A percentile compares a stretch with the other conserved stretches of the same genome.
These are phyloP conservation scores for Monosporascus sp. DNA, from an alignment of 2,329 filamentous ascomycete species.

Conservation along the genomic window DNA sequence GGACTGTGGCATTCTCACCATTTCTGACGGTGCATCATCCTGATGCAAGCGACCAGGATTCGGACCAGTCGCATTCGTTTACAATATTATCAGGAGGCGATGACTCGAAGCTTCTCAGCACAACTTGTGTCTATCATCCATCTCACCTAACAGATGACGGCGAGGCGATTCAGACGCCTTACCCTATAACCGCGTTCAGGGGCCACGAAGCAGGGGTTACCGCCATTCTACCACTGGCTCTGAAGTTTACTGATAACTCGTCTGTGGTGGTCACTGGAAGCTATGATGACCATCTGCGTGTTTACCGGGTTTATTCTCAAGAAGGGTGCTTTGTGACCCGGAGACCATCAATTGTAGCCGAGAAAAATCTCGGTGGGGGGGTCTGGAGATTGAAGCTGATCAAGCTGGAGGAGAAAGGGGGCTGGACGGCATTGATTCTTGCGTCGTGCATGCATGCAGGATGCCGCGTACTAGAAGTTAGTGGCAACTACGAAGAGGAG, in stretches of 20 bases:
- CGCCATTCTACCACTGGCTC: slow-evolving; percentile 67
- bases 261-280: slow-evolving; percentile 74
- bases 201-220: slow-evolving; percentile 81
- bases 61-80: slow-evolving; percentile 16
- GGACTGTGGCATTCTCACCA: slow-evolving; percentile 61
- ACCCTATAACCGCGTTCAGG: slow-evolving; percentile 31
- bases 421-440: slow-evolving; percentile 46
- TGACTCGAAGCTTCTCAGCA: slow-evolving; percentile 57
- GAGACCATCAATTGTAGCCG: slow-evolving; percentile 50
- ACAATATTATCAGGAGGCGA: slow-evolving; percentile 68
- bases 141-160: slow-evolving; percentile 9
- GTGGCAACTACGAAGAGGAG: slow-evolving; percentile 23
- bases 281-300: slow-evolving; percentile 79
- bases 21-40: slow-evolving; percentile 4
- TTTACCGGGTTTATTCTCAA: slow-evolving; percentile 49
- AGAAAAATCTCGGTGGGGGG: slow-evolving; percentile 66
- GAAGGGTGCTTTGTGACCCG: slow-evolving; percentile 34
- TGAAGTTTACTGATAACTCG: slow-evolving; percentile 34
- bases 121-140: slow-evolving; percentile 23
- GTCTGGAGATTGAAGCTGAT: slow-evolving; percentile 81
- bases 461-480: slow-evolving; percentile 54
- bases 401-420: slow-evolving; percentile 16
- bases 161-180: slow-evolving; percentile 11
- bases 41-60: slow-evolving; percentile 1
- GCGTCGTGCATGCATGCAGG: slow-evolving; percentile 95